These are phyloP conservation scores for Adansonia grandidieri DNA, from an alignment of 441 rosid genomes.

Conservation along the genomic window DNA sequence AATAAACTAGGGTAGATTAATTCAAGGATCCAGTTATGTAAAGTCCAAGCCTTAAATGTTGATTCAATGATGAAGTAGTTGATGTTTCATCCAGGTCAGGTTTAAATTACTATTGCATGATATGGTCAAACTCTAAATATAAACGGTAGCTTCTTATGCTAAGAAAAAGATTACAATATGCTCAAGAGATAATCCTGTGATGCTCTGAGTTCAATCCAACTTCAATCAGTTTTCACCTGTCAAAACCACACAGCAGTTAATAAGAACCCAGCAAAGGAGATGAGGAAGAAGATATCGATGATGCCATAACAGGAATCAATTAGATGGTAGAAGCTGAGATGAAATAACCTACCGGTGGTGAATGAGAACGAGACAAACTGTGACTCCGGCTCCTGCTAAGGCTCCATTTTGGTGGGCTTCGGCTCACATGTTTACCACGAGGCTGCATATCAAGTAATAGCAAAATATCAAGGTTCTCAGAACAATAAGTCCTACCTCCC, in stretches of 20 bases:
- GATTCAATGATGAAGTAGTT: neutral
- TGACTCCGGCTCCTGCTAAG: slow-evolving; percentile 36
- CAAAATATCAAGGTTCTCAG: neutral
- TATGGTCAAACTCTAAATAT: neutral
- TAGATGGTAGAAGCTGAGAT: neutral
- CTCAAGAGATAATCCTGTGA: neutral
- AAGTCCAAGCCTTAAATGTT: neutral
- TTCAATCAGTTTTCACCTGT: slow-evolving; percentile 55
- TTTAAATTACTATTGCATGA: neutral
- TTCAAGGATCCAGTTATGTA: neutral
- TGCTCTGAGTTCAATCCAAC: slow-evolving; percentile 26
- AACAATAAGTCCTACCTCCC: neutral
- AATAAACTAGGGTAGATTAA: neutral
- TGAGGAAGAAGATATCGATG: neutral
- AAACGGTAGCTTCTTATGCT: neutral
- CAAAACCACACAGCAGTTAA: slow-evolving; percentile 16
- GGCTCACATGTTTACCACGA: slow-evolving; percentile 28
- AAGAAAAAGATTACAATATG: slow-evolving; percentile 7
- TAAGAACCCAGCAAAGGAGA: neutral
- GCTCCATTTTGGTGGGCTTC: slow-evolving; percentile 29
- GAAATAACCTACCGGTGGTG: slow-evolving; percentile 40
- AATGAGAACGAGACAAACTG: slow-evolving; percentile 40
- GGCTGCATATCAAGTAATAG: slow-evolving; percentile 32
- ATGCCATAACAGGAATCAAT: neutral
- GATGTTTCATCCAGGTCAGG: neutral